Evolutionary conservation across 768 basidiomycete genomes (phyloP).

Genomic region (Leucocoprinus sp.): DNA sequence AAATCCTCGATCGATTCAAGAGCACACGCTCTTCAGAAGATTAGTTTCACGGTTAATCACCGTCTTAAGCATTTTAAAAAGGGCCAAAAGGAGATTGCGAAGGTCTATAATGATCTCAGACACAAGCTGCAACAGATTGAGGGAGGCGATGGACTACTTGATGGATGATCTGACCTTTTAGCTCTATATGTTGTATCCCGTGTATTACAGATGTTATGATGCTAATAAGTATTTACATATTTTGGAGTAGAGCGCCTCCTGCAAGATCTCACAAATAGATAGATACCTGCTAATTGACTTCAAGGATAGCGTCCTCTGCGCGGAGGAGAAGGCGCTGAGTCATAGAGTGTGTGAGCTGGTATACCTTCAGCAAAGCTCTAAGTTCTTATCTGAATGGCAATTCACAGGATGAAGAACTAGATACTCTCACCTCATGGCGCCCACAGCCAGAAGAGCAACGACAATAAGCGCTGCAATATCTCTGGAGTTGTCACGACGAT

Average conservation of each 20-base stretch:
- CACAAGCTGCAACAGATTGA: slow-evolving; percentile 66
- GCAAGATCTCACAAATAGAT: not conserved
- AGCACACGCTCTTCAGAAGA: slow-evolving; percentile 72
- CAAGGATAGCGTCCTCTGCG: slow-evolving; percentile 75
- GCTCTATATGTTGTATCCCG: slow-evolving; percentile 5
- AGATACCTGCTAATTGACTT: slow-evolving; percentile 37
- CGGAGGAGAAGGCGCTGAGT: slow-evolving; percentile 56
- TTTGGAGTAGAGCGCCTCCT: not conserved
- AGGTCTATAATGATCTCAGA: slow-evolving; percentile 61
- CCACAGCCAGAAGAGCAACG: slow-evolving; percentile 49
- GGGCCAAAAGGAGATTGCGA: slow-evolving; percentile 51
- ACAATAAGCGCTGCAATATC: slow-evolving; percentile 65
- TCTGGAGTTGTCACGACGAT: slow-evolving; percentile 45
- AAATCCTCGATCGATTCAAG: slow-evolving; percentile 53
- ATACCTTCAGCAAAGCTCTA: slow-evolving; percentile 68
- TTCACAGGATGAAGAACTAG: slow-evolving; percentile 12
- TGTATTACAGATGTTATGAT: slow-evolving; percentile 8
- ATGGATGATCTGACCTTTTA: slow-evolving; percentile 9
- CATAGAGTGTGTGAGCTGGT: slow-evolving; percentile 48
- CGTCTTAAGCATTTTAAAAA: slow-evolving; percentile 67
- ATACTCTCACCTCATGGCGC: slow-evolving; percentile 47
- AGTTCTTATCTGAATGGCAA: not conserved
- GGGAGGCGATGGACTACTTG: slow-evolving; percentile 27
- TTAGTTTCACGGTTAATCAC: slow-evolving; percentile 65
- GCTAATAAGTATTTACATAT: slow-evolving; percentile 5